These are phyloP conservation scores for Dendrobium chrysotoxum DNA, from an alignment of 106 monocot genomes.

Conservation along the genomic window DNA sequence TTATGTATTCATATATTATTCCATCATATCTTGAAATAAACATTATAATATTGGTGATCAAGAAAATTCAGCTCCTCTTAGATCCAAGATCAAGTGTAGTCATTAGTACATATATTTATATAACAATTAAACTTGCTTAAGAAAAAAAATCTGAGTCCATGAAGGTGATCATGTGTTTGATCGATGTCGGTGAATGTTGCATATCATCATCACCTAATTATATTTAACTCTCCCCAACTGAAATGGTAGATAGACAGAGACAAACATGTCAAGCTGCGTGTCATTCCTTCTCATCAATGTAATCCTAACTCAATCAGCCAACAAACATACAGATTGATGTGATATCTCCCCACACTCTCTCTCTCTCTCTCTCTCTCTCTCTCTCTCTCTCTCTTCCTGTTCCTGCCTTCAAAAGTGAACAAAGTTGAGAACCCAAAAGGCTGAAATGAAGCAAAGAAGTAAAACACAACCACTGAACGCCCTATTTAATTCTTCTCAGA, in stretches of 20 bases:
- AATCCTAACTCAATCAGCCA: slow-evolving; percentile 6
- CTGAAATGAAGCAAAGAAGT: slow-evolving; percentile 1
- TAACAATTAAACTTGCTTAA: too few relatives aligned
- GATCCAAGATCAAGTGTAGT: too few relatives aligned
- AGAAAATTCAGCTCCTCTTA: too few relatives aligned
- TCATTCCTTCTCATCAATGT: slow-evolving; percentile 8
- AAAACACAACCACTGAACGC: not conserved
- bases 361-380: slow-evolving; percentile 4
- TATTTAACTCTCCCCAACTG: not conserved
- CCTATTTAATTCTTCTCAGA: slow-evolving; percentile 12
- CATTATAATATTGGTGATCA: too few relatives aligned
- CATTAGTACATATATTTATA: too few relatives aligned
- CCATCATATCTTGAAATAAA: too few relatives aligned
- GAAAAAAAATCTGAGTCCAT: too few relatives aligned
- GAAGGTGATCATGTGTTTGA: too few relatives aligned
- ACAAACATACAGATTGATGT: slow-evolving; percentile 4
- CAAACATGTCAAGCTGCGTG: not conserved
- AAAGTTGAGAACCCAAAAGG: not conserved
- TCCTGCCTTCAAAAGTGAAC: not conserved
- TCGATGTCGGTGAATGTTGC: not conserved
- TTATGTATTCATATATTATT: too few relatives aligned
- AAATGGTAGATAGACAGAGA: not conserved
- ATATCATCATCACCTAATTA: not conserved
- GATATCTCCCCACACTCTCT: not conserved
- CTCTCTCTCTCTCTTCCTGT: too few relatives aligned